Evolutionary conservation across 345 rosid species (phyloP), one percentile per base, ranked within the genome.

Genomic region (Gossypium sturtianum): DNA sequence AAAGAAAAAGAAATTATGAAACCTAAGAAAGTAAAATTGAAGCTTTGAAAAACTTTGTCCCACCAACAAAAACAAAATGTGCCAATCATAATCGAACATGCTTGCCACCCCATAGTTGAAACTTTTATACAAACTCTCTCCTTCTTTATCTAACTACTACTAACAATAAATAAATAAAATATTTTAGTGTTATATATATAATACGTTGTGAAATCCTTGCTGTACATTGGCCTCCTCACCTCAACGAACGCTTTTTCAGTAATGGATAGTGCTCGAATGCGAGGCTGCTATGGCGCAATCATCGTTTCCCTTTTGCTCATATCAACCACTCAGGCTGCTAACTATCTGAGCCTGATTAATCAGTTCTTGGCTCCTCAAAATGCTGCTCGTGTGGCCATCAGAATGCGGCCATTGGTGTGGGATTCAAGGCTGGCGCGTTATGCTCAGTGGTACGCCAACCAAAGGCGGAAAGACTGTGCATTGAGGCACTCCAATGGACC

Each of bases 401-500:
- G 92, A 41, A 78, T 89, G 87, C 76, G 68, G 9, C 89, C 90
- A 2, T 61, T 94, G 64, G 62, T 62, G 12, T 94, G 98, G 98
- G 91, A 92, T 71, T 6, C 64, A 0, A 81, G 57, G 58, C 63
- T 94, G 65, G 90, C 83, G 0, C 76, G 15, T 5, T 94, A 92
- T 23, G 97, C 98, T 0, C 72, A 69, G 4, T 54, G 86, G 90
- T 93, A 91, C 74, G 91, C 97, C 1, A 79, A 81, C 74, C 87
- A 82, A 60, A 84, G 98, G 79, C 81, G 87, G 59, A 63, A 12
- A 8, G 98, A 94, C 81, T 94, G 98, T 51, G 84, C 81, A 0
- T 27, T 94, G 73, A 77, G 52, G 77, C 98, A 94, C 71, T 94
- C 98, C 0, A 87, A 90, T 2, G 97, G 98, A 1, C 88, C 91